Conservation (phyloP, 306 rosid genomes). For the Quercus cerris region DNA sequence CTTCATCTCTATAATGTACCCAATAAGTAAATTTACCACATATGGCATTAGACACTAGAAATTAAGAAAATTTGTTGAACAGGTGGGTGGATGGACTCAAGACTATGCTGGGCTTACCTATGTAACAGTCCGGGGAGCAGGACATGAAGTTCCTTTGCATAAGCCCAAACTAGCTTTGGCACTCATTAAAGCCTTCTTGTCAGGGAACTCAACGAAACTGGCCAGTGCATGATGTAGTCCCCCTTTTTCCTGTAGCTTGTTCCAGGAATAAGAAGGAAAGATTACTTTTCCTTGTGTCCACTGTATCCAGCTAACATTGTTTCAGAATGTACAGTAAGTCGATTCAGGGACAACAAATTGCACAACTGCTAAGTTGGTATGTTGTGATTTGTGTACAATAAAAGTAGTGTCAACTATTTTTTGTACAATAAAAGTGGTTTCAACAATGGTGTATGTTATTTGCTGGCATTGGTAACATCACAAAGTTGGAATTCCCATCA, state of each 20-base stretch:
- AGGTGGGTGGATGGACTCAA: conserved; percentile 98
- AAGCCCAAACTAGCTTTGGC: conserved; percentile 75
- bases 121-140: conserved; percentile 86
- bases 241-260: neutral
- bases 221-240: conserved; percentile 31
- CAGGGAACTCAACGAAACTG: conserved; percentile 58
- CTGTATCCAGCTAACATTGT: neutral
- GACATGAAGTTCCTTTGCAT: conserved; percentile 93
- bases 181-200: conserved; percentile 60
- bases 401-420: too few species aligned
- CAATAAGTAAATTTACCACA: neutral
- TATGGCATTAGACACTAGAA: neutral
- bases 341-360: too few species aligned
- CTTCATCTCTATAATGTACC: neutral
- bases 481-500: too few species aligned
- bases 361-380: too few species aligned
- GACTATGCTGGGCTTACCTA: conserved; percentile 82
- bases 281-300: neutral
- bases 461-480: too few species aligned
- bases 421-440: too few species aligned
- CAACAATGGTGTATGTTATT: too few species aligned
- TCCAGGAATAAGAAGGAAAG: neutral
- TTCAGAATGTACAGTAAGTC: neutral
- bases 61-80: conserved; percentile 5
- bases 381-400: too few species aligned